Base-by-base conservation (phyloP, 495 filamentous ascomycete species). In the Poronia punctata region DNA sequence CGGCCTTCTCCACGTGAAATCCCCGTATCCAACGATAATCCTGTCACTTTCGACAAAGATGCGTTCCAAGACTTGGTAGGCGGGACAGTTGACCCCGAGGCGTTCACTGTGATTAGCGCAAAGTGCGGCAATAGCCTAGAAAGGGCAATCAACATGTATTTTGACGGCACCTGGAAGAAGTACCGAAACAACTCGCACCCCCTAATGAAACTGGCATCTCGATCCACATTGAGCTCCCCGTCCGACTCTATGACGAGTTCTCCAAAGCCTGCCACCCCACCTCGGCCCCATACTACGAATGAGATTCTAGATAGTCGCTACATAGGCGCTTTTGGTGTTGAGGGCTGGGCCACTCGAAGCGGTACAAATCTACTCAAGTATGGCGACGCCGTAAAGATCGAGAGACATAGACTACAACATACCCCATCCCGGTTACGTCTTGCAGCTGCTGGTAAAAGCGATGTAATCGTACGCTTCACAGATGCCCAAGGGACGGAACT, bases 401-500 rank as follows among this genome's bases (percentile, higher is more conserved):
- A 96, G 60, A 82, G 92, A 20, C 79, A 86, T 35, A 89, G 80
- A 61, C 82, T 81, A 5, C 79, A 80, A 21, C 62, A 70, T 19
- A 39, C 68, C 54, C 40, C 70, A 50, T 67, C 79, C 65, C 66
- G 65, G 47, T 24, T 59, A 43, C 66, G 61, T 47, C 53, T 60
- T 31, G 66, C 68, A n/a, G 61, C 63, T 40, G 70, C 52, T 62
- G 84, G 52, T 70, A 74, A 63, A 9, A 70, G 73, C 18, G 92
- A 98, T 61, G 79, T 95, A 23, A 72, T 98, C 34, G 93, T 96
- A n/a, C 81, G 92, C 11, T 97, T 98, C 57, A 95, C 84, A 2
- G 93, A 88, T 53, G 54, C 65, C 3, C 69, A 60, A 35, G 90
- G 89, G 9, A 78, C 83, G 40, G 92, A 98, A 55, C 68, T 98